A percentile compares a stretch with the other conserved stretches of the same genome.
Conservation (phyloP, 257 asterid genomes). For the Plantago ovata region DNA sequence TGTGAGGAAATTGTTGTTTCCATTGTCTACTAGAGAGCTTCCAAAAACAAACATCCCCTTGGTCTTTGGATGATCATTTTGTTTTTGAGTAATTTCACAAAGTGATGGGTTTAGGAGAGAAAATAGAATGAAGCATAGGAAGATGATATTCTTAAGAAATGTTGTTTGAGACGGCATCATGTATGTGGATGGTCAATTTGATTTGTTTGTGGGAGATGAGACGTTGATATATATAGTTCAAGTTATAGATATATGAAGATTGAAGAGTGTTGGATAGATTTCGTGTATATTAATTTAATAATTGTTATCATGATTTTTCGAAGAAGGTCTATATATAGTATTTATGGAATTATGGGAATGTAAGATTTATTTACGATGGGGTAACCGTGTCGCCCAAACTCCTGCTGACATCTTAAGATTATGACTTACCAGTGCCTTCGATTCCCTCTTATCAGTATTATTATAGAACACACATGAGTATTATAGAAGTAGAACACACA, state of each 20-base stretch:
- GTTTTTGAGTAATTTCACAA: conserved; percentile 6
- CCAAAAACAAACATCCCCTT: conserved; percentile 85
- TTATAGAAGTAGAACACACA: too few relatives aligned
- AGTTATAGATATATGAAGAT: conserved; percentile 25
- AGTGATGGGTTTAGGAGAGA: conserved; percentile 16
- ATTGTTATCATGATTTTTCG: too few relatives aligned
- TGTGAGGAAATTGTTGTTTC: conserved; percentile 62
- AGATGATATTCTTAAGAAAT: conserved; percentile 9
- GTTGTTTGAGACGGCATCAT: conserved; percentile 13
- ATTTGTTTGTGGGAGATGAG: background rate
- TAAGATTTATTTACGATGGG: too few relatives aligned
- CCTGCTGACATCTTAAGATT: too few relatives aligned
- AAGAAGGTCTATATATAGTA: too few relatives aligned
- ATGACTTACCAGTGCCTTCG: too few relatives aligned
- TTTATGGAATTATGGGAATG: too few relatives aligned
- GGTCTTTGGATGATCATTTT: conserved; percentile 17
- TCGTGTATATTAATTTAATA: background rate
- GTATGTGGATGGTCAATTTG: background rate
- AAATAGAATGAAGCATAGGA: conserved; percentile 15
- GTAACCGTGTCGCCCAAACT: too few relatives aligned
- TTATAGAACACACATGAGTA: too few relatives aligned
- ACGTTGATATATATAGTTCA: conserved; percentile 11
- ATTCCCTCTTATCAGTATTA: too few relatives aligned
- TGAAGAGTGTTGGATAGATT: background rate
- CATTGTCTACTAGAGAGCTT: conserved; percentile 78